Base-by-base conservation (phyloP, 345 rosid species). In the Kernera saxatilis region DNA sequence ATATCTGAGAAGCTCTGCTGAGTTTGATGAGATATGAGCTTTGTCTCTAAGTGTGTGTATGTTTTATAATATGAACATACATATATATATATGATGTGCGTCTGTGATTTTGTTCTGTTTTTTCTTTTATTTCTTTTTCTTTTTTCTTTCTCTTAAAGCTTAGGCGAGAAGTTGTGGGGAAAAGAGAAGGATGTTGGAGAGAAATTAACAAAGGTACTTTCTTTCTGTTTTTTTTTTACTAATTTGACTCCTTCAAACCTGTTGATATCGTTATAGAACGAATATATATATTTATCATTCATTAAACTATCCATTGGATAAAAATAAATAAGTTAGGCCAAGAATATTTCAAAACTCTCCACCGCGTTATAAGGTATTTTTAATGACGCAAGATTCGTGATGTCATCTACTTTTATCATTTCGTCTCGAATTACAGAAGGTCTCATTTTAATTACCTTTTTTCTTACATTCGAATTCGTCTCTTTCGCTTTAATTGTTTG, bases 161-260 rank as follows among this genome's bases (percentile, higher is more conserved):
- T 64, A 45, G 17, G 51, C 33, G 64, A 55, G 71, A 55, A 73
- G 77, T 50, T 64, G 77, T 44, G 77, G 5, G 66, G 71, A 64
- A 73, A 73, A 45, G 66, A 55, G 37, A 35, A 64, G 22, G 71
- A 64, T 45, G 41, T 10, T 73, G 41, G 49, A 45, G 23, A 36
- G 77, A 73, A 73, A 73, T 29, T 64, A 22, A 33, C 57, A 19
- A 43, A 72, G 5, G 26, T 30, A 51, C 54, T 59, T 18, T 39
- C 2, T 30, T 21, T 43, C 1, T 12, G 5, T 8, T 15, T 1
- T 27, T 2, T 30, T 32, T 6, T 44, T 32, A 6, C 35, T 56
- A 32, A 21, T 56, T 30, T 69, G 66, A 57, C 65, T 11, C 9
- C 4, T 46, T 46, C 66, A 46, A 69, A 56, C 66, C 12, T 61